Percentiles rank a stretch among this genome's conserved stretches.
Evolutionary conservation across 2,329 filamentous ascomycete genomes (phyloP).

Genomic region (Hypoxylon sp.): DNA sequence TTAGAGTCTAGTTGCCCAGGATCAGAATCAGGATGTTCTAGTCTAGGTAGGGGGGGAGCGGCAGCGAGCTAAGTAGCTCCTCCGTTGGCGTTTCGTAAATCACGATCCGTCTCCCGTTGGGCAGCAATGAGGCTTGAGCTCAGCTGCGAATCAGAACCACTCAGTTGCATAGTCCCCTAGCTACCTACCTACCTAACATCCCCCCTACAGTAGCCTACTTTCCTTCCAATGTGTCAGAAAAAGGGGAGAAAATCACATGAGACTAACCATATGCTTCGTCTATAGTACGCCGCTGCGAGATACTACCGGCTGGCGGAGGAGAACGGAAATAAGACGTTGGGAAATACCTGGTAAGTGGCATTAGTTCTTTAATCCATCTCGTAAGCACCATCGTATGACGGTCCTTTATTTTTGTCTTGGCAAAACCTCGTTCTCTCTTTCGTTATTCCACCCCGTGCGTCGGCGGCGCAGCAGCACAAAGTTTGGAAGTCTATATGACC

Average conservation of each 20-base stretch:
- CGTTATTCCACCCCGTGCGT: slow-evolving; percentile 48
- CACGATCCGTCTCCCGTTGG: slow-evolving; percentile 55
- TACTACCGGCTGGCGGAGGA: slow-evolving; percentile 94
- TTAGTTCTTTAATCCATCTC: slow-evolving; percentile 28
- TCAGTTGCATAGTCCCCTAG: slow-evolving; percentile 27
- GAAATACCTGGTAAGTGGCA: slow-evolving; percentile 89
- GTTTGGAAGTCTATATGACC: slow-evolving; percentile 28
- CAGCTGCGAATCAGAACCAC: slow-evolving; percentile 52
- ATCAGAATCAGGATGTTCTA: slow-evolving; percentile 33
- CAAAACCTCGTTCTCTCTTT: slow-evolving; percentile 22
- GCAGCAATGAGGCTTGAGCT: slow-evolving; percentile 58
- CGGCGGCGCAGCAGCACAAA: slow-evolving; percentile 45
- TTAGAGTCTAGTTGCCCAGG: slow-evolving; percentile 32
- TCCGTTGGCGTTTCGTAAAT: slow-evolving; percentile 33
- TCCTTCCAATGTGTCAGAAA: slow-evolving; percentile 20
- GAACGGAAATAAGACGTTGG: slow-evolving; percentile 89
- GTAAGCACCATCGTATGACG: slow-evolving; percentile 42
- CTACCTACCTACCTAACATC: slow-evolving; percentile 28
- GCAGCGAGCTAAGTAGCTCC: slow-evolving; percentile 35
- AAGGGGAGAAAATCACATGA: slow-evolving; percentile 59
- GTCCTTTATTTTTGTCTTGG: slow-evolving; percentile 37
- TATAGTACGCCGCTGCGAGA: slow-evolving; percentile 83
- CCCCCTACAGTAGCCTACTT: slow-evolving; percentile 4
- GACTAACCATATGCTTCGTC: slow-evolving; percentile 62
- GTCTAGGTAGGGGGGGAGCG: slow-evolving; percentile 19